Conservation (phyloP, 495 filamentous ascomycete species). For the Neurospora sp. region DNA sequence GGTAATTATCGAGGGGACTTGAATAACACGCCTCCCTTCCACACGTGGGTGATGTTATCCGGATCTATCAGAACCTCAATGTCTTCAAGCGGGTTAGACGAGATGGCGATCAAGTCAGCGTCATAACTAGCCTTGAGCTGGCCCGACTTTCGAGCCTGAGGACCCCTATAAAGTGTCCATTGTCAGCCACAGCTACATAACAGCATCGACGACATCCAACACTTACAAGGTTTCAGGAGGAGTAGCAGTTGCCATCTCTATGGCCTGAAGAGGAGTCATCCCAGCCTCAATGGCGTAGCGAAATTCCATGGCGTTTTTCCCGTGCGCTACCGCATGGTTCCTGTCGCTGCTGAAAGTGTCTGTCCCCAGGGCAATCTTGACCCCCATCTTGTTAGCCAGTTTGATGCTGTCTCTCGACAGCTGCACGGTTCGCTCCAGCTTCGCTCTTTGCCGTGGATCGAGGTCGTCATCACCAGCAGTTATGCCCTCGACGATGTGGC, state of each 20-base stretch:
- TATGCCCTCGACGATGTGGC: conserved; percentile 31
- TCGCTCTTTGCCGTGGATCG: conserved; percentile 21
- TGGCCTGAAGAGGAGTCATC: conserved; percentile 41
- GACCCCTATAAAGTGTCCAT: conserved; percentile 7
- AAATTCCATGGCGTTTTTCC: conserved; percentile 41
- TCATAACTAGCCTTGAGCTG: conserved; percentile 40
- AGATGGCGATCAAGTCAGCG: conserved; percentile 39
- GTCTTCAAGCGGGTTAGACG: conserved; percentile 35
- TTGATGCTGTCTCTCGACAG: conserved; percentile 6
- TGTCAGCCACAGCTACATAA: background rate
- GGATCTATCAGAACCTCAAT: conserved; percentile 32
- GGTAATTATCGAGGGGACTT: conserved; percentile 11
- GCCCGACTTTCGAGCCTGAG: conserved; percentile 36
- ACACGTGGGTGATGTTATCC: conserved; percentile 36
- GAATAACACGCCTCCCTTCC: conserved; percentile 35
- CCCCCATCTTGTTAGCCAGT: conserved; percentile 33
- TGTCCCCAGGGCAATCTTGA: conserved; percentile 34
- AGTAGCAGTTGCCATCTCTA: conserved; percentile 44
- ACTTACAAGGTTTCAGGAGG: conserved; percentile 29
- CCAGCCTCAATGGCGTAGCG: conserved; percentile 40
- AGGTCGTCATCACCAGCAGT: conserved; percentile 20
- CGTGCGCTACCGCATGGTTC: conserved; percentile 6
- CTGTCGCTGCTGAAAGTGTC: conserved; percentile 20
- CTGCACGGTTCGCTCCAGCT: conserved; percentile 22
- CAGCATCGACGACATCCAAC: background rate